These are phyloP conservation scores for Phallus indusiatus DNA, from an alignment of 768 basidiomycete genomes.

Conservation along the genomic window DNA sequence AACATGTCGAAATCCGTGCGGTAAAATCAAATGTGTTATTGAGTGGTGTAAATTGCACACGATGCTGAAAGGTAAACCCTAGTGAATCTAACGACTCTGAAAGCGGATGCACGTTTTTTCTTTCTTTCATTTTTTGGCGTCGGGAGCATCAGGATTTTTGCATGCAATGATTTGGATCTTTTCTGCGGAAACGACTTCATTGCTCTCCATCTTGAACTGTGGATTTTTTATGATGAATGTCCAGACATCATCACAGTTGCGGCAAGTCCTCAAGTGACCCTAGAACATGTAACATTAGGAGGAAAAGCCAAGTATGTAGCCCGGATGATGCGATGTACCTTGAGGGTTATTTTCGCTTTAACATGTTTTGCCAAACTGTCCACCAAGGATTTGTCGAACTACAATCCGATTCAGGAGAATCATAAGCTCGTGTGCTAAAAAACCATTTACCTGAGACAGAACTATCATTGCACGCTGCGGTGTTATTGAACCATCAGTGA, in stretches of 20 bases:
- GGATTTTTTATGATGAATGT: conserved; percentile 95
- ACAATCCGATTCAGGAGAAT: too few species aligned
- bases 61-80: too few species aligned
- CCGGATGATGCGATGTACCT: conserved; percentile 40
- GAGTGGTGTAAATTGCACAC: too few species aligned
- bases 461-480: conserved; percentile 98
- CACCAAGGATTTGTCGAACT: conserved; percentile 96
- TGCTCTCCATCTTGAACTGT: conserved; percentile 91
- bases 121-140: conserved; percentile 72
- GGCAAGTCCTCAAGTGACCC: conserved; percentile 93
- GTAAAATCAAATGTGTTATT: too few species aligned
- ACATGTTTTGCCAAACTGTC: conserved; percentile 90
- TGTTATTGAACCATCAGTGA: conserved; percentile 92
- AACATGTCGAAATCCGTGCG: too few species aligned
- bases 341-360: conserved; percentile 89
- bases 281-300: conserved; percentile 17
- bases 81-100: too few species aligned
- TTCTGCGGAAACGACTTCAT: conserved; percentile 60
- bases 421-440: background rate
- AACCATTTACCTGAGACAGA: conserved; percentile 73
- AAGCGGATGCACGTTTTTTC: background rate
- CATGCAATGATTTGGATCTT: conserved; percentile 98
- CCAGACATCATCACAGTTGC: conserved; percentile 95
- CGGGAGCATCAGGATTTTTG: conserved; percentile 87
- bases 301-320: conserved; percentile 2